Conservation (phyloP, 75 land plant genomes). For the Selaginella tamariscina region DNA sequence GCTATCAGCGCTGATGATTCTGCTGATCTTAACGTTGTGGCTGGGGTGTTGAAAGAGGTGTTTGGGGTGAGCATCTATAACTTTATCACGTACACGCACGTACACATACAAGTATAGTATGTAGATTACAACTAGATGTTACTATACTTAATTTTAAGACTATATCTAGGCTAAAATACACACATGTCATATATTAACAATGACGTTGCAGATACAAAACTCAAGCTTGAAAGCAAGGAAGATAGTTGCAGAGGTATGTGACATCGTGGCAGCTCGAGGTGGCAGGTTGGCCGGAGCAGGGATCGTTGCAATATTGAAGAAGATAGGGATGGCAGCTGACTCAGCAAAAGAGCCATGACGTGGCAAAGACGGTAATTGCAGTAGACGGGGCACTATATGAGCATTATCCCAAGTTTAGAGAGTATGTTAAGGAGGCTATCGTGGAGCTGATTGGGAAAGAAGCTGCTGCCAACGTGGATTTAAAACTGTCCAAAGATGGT, state of each 20-base stretch:
- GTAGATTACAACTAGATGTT: background rate
- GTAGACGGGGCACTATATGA: constrained; percentile 80
- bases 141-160: background rate
- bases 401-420: constrained; percentile 55
- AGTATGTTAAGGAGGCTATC: constrained; percentile 45
- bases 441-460: constrained; percentile 51
- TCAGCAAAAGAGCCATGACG: constrained; percentile 21
- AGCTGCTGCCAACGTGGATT: constrained; percentile 36
- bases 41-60: constrained; percentile 37
- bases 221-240: constrained; percentile 35
- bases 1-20: constrained; percentile 70
- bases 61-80: constrained; percentile 41
- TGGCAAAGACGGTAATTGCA: constrained; percentile 59
- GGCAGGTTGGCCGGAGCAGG: constrained; percentile 73
- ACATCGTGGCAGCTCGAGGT: constrained; percentile 50
- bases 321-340: constrained; percentile 55
- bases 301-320: constrained; percentile 62
- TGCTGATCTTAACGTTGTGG: constrained; percentile 54
- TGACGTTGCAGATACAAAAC: constrained; percentile 36
- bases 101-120: background rate
- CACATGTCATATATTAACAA: background rate
- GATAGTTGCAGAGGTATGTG: constrained; percentile 45
- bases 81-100: background rate
- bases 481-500: constrained; percentile 67
- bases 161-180: background rate